Evolutionary conservation across 306 rosid species (phyloP), one percentile per base, ranked within the genome.

Genomic region (Sphenostylis stenocarpa): DNA sequence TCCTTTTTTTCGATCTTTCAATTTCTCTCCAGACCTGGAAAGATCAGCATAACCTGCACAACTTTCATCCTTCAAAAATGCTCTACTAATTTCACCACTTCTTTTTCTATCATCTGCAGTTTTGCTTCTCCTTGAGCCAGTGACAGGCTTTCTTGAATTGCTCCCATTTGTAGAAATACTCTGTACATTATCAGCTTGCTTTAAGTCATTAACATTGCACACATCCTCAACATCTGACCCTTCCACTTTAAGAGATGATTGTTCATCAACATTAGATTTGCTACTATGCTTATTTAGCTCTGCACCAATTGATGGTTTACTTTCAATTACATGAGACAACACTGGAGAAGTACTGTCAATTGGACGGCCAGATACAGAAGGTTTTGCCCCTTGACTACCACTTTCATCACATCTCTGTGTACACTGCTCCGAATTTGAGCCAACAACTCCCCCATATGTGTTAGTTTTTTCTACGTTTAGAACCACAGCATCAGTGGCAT

Each of bases 341-440:
- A 51, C 82, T 13, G 82, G 83, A 85, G 93, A 70, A 4, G 73
- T 72, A 69, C 80, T 64, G 75, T 84, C 87, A 77, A 70, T 78
- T 77, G 57, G 78, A 75, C 6, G 15, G 65, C 79, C 75, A 51
- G 84, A 87, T 31, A 67, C 48, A 41, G 86, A 72, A 14, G 88
- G 88, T 44, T 84, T 86, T 62, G 78, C 74, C 67, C 80, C 90
- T 56, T 77, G 77, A 75, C 64, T 66, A 26, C 78, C 84, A 74
- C 57, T 79, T 69, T 85, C 90, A 82, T 77, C 91, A 82, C 66
- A 85, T 84, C 81, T 84, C 77, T 77, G 89, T 41, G 87, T 79
- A 81, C 85, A 83, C 19, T 86, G 85, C 83, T 80, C 95, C 85
- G 89, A 81, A 85, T 83, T 88, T 67, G 87, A 80, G 70, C 83